Evolutionary conservation across 805 yeast genomes (phyloP).

Genomic region (Ogataea siamensis): DNA sequence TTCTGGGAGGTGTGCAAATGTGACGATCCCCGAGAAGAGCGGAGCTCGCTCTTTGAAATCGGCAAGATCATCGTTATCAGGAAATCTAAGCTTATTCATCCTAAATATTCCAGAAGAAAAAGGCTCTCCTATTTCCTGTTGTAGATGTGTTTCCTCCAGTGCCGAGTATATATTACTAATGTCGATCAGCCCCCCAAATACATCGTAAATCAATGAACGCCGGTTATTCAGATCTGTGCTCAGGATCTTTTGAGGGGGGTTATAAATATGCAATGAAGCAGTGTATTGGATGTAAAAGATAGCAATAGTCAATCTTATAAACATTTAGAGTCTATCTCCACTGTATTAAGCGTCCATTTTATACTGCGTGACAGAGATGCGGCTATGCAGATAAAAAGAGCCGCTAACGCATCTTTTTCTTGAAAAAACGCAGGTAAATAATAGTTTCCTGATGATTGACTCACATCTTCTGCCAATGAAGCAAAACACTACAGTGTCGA

Average conservation of each 20-base stretch:
- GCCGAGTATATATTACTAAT: not conserved
- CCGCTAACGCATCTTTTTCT: too few relatives aligned
- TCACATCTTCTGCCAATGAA: too few relatives aligned
- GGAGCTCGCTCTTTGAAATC: conserved; percentile 25
- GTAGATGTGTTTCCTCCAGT: not conserved
- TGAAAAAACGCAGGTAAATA: too few relatives aligned
- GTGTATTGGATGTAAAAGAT: not conserved
- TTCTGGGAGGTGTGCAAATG: conserved; percentile 46
- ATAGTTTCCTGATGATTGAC: too few relatives aligned
- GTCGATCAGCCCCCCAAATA: conserved; percentile 11
- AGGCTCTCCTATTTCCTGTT: not conserved
- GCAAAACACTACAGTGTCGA: too few relatives aligned
- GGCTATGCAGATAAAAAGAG: too few relatives aligned
- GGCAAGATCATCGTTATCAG: conserved; percentile 37
- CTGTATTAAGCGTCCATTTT: too few relatives aligned
- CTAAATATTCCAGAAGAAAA: too few relatives aligned
- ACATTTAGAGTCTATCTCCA: too few relatives aligned
- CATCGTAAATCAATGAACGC: conserved; percentile 12
- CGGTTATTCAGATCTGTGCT: not conserved
- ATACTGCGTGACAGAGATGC: too few relatives aligned
- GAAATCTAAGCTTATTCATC: conserved; percentile 29
- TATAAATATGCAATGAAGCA: not conserved
- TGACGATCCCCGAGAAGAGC: conserved; percentile 49
- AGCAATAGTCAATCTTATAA: not conserved
- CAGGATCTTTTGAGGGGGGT: not conserved